Conservation (phyloP, 345 rosid genomes). For the Syzygium aqueum region DNA sequence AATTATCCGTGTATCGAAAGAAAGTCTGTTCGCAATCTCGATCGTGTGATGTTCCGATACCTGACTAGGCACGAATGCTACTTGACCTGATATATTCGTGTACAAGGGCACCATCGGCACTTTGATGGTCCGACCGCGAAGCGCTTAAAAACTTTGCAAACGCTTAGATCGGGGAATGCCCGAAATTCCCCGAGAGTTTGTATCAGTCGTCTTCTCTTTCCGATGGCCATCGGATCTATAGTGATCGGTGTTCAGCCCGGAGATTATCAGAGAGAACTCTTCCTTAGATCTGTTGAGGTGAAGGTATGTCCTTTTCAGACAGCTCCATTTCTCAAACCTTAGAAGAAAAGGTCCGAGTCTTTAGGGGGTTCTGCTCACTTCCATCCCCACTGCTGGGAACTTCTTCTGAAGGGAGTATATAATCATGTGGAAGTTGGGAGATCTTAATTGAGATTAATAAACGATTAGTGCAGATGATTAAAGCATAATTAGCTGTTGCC, state of each 20-base stretch:
- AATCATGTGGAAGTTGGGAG: neutral
- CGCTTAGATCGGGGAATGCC: no score
- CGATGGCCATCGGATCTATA: neutral
- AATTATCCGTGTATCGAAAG: neutral
- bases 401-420: neutral
- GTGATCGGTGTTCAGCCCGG: no score
- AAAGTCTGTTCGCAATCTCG: neutral
- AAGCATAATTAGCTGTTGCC: neutral
- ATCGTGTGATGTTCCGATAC: neutral
- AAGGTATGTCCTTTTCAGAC: neutral
- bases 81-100: neutral
- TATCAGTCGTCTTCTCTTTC: neutral
- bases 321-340: neutral
- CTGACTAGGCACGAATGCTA: neutral
- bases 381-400: neutral
- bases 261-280: neutral
- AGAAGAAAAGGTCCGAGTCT: neutral
- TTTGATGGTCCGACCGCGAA: neutral
- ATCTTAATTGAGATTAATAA: neutral
- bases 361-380: neutral
- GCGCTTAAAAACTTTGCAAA: neutral
- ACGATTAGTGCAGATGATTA: neutral
- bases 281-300: neutral
- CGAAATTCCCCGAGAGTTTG: no score
- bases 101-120: neutral